Base-by-base conservation (phyloP, 805 yeast species). In the Kuraishia piskuri region DNA sequence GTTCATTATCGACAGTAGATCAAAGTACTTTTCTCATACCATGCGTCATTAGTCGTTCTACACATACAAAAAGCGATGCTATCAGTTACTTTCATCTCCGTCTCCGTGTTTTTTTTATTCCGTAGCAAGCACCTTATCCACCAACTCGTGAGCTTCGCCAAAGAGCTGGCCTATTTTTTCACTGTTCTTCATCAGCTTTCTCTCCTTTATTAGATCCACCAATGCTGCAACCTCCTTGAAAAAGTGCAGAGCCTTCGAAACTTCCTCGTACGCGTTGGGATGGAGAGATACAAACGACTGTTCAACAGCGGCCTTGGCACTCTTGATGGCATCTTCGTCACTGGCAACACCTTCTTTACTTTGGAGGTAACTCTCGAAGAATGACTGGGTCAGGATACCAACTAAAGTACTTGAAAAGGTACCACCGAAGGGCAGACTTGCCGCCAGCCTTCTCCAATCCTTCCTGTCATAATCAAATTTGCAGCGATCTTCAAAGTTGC, bases 381-480 rank as follows among this genome's bases (percentile, higher is more conserved):
- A 80, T 20, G 78, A 69, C 60, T 82, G 82, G 5, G 78, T 70
- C 2, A 84, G 71, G 10, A 86, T 74, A 7, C 88, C 92, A 60
- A 83, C 64, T 14, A 86, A 70, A 1, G 89, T 82, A 61, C 76
- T 84, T 55, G 88, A 84, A 31, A 80, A 65, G 46, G 72, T 71
- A 24, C 63, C 65, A 54, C 73, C 77, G 61, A 87, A 88, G 10
- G 96, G 96, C 51, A 86, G 61, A 55, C 78, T 74, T 12, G 68
- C 60, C 2, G 80, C 78, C 48, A 90, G 66, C 7, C 69, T 56
- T 50, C 74, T 69, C 96, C 96, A 90, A 57, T 76, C 79, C 3
- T 70, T 63, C 53, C 71, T 57, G 24, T 56, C 56, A 53, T 69
- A 70, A 0, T 70, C 65, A 9, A 75, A 61, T 62, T 88, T 83